These are phyloP conservation scores for Diaporthe humulicola DNA, from an alignment of 2,329 filamentous ascomycete genomes.

Conservation along the genomic window DNA sequence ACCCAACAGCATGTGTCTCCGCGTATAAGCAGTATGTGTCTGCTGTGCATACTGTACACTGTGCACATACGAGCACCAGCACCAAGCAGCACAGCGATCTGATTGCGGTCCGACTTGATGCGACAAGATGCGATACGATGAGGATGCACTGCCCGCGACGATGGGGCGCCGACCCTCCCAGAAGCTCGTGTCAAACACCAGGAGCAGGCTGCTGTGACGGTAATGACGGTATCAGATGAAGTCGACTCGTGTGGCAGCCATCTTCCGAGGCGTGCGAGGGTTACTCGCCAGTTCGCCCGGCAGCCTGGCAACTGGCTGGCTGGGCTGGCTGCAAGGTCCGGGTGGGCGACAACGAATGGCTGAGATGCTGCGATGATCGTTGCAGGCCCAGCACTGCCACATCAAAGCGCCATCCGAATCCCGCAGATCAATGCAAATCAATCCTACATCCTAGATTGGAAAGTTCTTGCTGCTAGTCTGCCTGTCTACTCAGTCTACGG, in stretches of 20 bases:
- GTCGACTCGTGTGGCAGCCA: slow-evolving; percentile 2
- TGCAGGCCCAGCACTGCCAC: slow-evolving; percentile 37
- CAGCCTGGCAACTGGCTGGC: not conserved
- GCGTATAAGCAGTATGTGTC: not conserved
- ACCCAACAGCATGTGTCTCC: not conserved
- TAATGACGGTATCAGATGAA: slow-evolving; percentile 10
- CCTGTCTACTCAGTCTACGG: too few relatives aligned
- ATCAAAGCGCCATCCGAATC: slow-evolving; percentile 20
- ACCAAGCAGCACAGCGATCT: not conserved
- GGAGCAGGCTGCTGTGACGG: slow-evolving; percentile 14
- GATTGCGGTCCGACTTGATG: not conserved
- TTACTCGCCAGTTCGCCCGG: too few relatives aligned
- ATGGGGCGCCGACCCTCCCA: not conserved
- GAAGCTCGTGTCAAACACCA: slow-evolving; percentile 27
- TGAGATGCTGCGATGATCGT: slow-evolving; percentile 24
- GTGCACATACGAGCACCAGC: not conserved
- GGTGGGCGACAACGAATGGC: slow-evolving; percentile 9
- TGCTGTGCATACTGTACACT: not conserved
- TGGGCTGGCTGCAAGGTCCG: not conserved
- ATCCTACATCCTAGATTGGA: slow-evolving; percentile 31
- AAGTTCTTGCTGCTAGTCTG: slow-evolving; percentile 30
- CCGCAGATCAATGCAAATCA: slow-evolving; percentile 38
- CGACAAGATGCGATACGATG: slow-evolving; percentile 5
- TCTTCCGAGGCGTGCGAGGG: too few relatives aligned
- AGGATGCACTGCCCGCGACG: slow-evolving; percentile 17